phyloP scores from a whole-genome alignment of 2,329 filamentous ascomycete genomes.

The Diaporthe ampelina region DNA sequence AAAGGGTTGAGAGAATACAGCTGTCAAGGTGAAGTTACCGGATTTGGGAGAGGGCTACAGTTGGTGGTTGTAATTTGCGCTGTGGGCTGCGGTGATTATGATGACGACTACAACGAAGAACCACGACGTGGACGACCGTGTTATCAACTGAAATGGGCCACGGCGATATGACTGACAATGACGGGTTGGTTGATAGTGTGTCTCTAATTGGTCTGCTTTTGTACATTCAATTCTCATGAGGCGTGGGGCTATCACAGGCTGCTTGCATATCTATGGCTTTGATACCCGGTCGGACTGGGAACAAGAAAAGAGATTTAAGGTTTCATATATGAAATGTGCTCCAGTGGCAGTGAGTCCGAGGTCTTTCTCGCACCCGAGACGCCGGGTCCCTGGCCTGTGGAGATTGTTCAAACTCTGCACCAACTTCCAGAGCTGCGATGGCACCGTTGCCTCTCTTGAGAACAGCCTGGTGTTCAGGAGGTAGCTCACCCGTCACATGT shows the following conservation, averaged over 20 bases:
- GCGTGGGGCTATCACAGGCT: slow-evolving; percentile 9
- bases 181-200: background rate
- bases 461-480: too few relatives aligned
- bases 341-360: background rate
- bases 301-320: background rate
- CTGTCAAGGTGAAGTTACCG: slow-evolving; percentile 19
- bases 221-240: slow-evolving; percentile 11
- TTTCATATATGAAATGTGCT: background rate
- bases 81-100: background rate
- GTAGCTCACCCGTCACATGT: background rate
- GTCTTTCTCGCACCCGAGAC: too few relatives aligned
- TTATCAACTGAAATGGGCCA: background rate
- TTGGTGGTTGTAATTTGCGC: background rate
- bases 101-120: slow-evolving; percentile 14
- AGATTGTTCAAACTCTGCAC: background rate
- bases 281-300: slow-evolving; percentile 21
- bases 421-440: background rate
- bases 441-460: background rate
- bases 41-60: too few relatives aligned
- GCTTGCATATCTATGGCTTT: slow-evolving; percentile 22
- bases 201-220: background rate
- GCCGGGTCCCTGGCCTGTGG: background rate
- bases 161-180: background rate
- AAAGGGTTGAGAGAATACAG: slow-evolving; percentile 61
- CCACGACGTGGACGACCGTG: background rate